phyloP scores from a whole-genome alignment of 306 rosid genomes.

The Cucumis hystrix region DNA sequence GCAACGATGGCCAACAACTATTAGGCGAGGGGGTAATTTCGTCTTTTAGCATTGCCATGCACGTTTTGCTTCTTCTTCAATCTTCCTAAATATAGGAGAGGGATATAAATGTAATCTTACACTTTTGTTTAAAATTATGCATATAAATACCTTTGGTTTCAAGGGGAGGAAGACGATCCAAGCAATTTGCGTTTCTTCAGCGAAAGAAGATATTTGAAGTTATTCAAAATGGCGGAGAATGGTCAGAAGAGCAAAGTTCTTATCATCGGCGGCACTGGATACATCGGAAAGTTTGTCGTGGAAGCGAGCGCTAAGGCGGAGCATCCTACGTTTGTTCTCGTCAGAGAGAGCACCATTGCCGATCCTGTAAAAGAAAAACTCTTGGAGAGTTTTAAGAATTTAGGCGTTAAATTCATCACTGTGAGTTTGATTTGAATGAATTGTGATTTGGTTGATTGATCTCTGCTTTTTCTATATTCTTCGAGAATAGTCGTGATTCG shows the following conservation, averaged over 20 bases:
- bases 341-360: conserved; percentile 49
- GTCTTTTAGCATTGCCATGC: not conserved
- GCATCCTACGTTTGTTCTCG: conserved; percentile 63
- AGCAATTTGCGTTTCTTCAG: not conserved
- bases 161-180: no score
- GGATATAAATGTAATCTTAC: not conserved
- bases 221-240: conserved; percentile 26
- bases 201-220: no score
- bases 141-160: not conserved
- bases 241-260: conserved; percentile 49
- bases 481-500: no score
- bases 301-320: conserved; percentile 70
- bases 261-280: conserved; percentile 90
- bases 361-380: conserved; percentile 50
- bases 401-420: conserved; percentile 46
- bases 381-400: conserved; percentile 31
- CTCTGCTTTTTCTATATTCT: no score
- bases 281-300: conserved; percentile 61
- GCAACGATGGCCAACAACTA: not conserved
- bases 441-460: no score
- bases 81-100: not conserved
- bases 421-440: conserved; percentile 13
- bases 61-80: no score
- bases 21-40: not conserved
- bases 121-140: not conserved